Percentiles rank a stretch among this genome's conserved stretches.
Evolutionary conservation across 306 rosid species (phyloP).

Genomic region (Fragaria ananassa): DNA sequence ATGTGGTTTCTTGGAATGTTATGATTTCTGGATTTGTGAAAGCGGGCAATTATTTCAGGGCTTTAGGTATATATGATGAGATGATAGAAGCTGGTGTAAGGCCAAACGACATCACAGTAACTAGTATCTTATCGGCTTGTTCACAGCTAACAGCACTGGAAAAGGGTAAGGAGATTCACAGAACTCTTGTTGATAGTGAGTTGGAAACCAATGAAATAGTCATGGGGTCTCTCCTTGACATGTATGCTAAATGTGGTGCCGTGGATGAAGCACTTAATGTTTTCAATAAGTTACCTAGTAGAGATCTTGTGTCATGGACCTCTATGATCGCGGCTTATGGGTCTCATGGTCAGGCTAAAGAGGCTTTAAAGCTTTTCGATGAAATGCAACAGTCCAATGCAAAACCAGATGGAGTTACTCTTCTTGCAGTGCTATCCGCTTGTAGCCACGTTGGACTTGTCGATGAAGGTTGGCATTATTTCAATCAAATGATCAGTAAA

Average conservation of each 20-base stretch:
- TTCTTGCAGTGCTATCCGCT: constrained; percentile 70
- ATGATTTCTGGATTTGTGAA: constrained; percentile 71
- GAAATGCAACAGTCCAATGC: constrained; percentile 52
- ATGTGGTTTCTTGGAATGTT: constrained; percentile 61
- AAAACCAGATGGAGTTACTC: constrained; percentile 60
- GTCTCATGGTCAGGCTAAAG: constrained; percentile 63
- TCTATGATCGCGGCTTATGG: constrained; percentile 82
- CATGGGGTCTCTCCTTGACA: constrained; percentile 82
- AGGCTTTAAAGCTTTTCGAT: constrained; percentile 62
- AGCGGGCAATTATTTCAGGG: constrained; percentile 53
- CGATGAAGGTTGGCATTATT: constrained; percentile 57
- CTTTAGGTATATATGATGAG: constrained; percentile 48
- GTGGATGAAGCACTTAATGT: constrained; percentile 63
- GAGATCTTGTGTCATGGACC: constrained; percentile 77
- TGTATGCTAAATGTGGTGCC: constrained; percentile 85
- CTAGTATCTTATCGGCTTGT: constrained; percentile 72
- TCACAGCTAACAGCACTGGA: constrained; percentile 70
- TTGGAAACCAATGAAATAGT: constrained; percentile 51
- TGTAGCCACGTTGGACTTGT: constrained; percentile 79
- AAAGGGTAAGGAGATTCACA: constrained; percentile 74
- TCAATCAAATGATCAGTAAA: constrained; percentile 53
- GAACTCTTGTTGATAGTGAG: constrained; percentile 38
- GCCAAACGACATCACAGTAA: constrained; percentile 65
- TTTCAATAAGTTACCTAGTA: constrained; percentile 58
- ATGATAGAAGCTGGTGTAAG: constrained; percentile 46